These are phyloP conservation scores for Rhodamnia rubescens DNA, from an alignment of 345 rosid species.

Conservation along the genomic window DNA sequence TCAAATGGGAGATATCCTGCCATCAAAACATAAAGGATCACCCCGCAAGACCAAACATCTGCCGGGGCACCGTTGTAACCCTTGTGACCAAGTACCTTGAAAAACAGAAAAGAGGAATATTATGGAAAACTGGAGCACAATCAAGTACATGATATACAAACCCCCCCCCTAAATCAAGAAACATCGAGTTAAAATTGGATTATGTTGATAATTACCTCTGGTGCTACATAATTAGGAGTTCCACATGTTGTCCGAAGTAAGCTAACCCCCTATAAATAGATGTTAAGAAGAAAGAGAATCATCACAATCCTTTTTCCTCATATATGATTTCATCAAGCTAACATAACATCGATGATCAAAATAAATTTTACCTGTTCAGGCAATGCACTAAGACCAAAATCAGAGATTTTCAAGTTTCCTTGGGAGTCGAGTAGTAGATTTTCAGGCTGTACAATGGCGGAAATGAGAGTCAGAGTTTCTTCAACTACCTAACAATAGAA, in stretches of 20 bases:
- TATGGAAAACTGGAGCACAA: neutral
- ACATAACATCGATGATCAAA: neutral
- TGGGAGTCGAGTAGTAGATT: slow-evolving; percentile 87
- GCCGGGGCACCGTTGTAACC: slow-evolving; percentile 94
- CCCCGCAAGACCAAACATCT: slow-evolving; percentile 97
- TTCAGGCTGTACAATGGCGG: slow-evolving; percentile 55
- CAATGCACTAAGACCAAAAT: slow-evolving; percentile 91
- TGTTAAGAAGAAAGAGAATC: neutral
- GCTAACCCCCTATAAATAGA: slow-evolving; percentile 55
- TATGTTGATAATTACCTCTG: slow-evolving; percentile 50
- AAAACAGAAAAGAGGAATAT: neutral
- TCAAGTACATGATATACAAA: neutral
- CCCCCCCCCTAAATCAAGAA: neutral
- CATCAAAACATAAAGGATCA: slow-evolving; percentile 88
- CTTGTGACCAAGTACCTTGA: slow-evolving; percentile 90
- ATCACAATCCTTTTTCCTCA: neutral
- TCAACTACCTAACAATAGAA: neutral
- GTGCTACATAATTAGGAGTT: slow-evolving; percentile 95
- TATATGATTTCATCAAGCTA: neutral
- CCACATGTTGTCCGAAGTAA: slow-evolving; percentile 90
- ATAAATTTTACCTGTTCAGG: slow-evolving; percentile 58
- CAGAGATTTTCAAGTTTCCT: slow-evolving; percentile 87
- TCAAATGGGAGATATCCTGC: slow-evolving; percentile 99
- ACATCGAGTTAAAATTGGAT: neutral
- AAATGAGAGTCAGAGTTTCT: slow-evolving; percentile 6